Evolutionary conservation across 768 basidiomycete genomes (phyloP).

Genomic region (Fomitopsis pulvina): DNA sequence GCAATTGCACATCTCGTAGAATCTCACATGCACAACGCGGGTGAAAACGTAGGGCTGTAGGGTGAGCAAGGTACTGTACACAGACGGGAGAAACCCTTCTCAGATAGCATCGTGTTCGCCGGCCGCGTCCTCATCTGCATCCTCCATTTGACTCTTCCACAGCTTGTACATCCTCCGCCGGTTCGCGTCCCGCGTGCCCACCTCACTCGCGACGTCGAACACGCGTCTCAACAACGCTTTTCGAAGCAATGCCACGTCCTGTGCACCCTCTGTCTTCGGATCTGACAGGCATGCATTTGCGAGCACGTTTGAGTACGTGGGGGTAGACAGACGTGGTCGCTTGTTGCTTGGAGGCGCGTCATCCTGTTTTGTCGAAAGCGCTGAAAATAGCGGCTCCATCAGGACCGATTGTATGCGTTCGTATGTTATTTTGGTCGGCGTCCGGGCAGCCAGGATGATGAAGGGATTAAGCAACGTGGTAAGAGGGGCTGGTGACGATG

Average conservation of each 20-base stretch:
- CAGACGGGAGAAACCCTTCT: background rate
- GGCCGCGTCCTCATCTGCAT: constrained; percentile 25
- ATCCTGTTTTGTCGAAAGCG: constrained; percentile 34
- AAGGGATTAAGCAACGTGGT: constrained; percentile 62
- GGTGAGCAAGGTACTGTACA: too few relatives aligned
- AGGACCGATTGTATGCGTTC: constrained; percentile 65
- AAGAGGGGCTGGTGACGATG: constrained; percentile 39
- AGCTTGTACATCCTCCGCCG: constrained; percentile 78
- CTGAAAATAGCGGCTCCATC: constrained; percentile 61
- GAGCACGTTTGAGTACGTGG: constrained; percentile 38
- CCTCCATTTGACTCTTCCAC: constrained; percentile 57
- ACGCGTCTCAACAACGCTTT: constrained; percentile 52
- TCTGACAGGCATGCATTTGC: constrained; percentile 47
- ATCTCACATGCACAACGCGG: too few relatives aligned
- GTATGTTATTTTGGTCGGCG: constrained; percentile 57
- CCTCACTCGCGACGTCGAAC: constrained; percentile 68
- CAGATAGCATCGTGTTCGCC: constrained; percentile 15
- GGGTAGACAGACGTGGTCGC: constrained; percentile 36
- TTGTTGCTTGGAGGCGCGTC: constrained; percentile 39
- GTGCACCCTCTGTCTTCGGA: constrained; percentile 32
- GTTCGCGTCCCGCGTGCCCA: constrained; percentile 71
- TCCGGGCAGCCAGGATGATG: constrained; percentile 61
- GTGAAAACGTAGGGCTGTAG: too few relatives aligned
- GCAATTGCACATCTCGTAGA: too few relatives aligned
- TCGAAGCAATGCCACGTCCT: constrained; percentile 34